phyloP scores from a whole-genome alignment of 2,329 filamentous ascomycete species.

The Lasiodiplodia citricola region DNA sequence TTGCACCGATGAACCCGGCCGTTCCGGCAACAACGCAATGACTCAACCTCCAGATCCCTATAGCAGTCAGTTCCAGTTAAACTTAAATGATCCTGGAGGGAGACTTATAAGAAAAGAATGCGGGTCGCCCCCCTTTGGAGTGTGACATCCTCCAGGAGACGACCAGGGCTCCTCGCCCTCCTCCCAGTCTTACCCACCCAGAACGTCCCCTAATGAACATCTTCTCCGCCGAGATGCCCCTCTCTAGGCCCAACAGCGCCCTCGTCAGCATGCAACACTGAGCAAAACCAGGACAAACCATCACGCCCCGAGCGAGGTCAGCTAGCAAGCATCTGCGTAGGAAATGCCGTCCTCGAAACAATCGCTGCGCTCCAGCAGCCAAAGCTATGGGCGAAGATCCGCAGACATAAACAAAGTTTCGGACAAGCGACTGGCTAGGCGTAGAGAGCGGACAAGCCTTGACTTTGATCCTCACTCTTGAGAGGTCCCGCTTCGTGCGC shows the following conservation, averaged over 20 bases:
- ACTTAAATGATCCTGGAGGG: neutral
- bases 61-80: constrained; percentile 5
- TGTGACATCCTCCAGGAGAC: constrained; percentile 17
- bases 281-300: neutral
- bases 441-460: constrained; percentile 42
- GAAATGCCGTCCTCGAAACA: neutral
- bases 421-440: constrained; percentile 5
- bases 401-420: neutral
- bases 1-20: neutral
- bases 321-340: constrained; percentile 7
- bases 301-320: constrained; percentile 1
- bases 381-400: neutral
- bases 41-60: neutral
- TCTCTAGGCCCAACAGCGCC: neutral
- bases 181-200: constrained; percentile 26
- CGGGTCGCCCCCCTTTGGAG: constrained; percentile 11
- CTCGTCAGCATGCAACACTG: neutral
- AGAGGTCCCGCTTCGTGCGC: constrained; percentile 42
- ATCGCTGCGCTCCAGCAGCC: neutral
- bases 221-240: constrained; percentile 1
- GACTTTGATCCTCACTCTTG: constrained; percentile 49
- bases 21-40: neutral
- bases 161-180: constrained; percentile 26
- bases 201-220: neutral
- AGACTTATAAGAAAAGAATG: constrained; percentile 26